These are phyloP conservation scores for Trichoderma koningii DNA, from an alignment of 2,329 filamentous ascomycete species.

Conservation along the genomic window DNA sequence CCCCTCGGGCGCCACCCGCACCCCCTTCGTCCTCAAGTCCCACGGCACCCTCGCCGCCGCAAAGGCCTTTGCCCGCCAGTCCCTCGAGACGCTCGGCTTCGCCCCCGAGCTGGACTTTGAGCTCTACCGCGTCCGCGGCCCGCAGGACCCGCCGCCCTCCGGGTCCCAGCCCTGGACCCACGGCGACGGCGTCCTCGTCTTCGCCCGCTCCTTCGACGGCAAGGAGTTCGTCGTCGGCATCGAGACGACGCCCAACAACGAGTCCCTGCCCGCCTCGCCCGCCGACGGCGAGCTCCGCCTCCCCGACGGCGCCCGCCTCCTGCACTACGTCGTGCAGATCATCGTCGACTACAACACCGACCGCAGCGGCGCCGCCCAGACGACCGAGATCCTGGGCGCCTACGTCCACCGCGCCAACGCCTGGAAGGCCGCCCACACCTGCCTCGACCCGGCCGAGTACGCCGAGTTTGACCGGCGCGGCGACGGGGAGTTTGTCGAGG, in stretches of 20 bases:
- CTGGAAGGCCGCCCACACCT: constrained; percentile 38
- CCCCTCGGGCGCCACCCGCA: constrained; percentile 35
- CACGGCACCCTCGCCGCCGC: constrained; percentile 42
- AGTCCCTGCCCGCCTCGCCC: constrained; percentile 32
- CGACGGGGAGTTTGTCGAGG: constrained; percentile 30
- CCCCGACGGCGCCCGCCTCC: constrained; percentile 34
- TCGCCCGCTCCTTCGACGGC: constrained; percentile 41
- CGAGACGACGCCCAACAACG: constrained; percentile 44
- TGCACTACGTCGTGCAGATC: constrained; percentile 48
- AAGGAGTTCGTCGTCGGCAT: constrained; percentile 44
- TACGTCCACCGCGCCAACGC: constrained; percentile 42
- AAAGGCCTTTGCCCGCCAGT: constrained; percentile 40
- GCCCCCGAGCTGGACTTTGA: constrained; percentile 40
- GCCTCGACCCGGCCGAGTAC: constrained; percentile 37
- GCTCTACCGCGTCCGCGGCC: constrained; percentile 36
- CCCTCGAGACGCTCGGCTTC: constrained; percentile 42
- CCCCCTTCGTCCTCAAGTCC: constrained; percentile 44
- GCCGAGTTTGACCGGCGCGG: constrained; percentile 42
- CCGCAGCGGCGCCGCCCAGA: constrained; percentile 39
- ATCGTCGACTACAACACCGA: constrained; percentile 46
- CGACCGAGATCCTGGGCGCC: constrained; percentile 44
- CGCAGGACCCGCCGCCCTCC: constrained; percentile 1
- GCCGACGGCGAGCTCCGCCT: constrained; percentile 32
- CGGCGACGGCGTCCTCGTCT: constrained; percentile 44
- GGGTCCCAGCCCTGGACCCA: constrained; percentile 38